Evolutionary conservation across 352 stramenopile genomes (phyloP), one percentile per base, ranked within the genome.

Genomic region (Thraustochytrium striatum): DNA sequence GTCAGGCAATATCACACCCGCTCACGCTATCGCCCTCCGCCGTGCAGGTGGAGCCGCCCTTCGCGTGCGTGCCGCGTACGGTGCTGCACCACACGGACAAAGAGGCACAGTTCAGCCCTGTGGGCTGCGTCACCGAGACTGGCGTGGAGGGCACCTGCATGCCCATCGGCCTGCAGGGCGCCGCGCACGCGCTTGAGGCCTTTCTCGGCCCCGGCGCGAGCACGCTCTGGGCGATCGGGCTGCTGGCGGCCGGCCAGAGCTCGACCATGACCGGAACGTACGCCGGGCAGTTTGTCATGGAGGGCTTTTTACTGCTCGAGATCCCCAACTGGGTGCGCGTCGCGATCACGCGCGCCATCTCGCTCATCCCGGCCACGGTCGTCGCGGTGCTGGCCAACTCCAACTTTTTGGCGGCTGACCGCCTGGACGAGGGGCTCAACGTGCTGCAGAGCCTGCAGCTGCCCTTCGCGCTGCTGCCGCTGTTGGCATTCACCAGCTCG

Each of bases 261-360:
- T 93, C 89, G 38, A 97, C 94, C 30, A 98, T 98, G 89, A 97
- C 94, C 1, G 94, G 93, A 35, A 98, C 94, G 3, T 98, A 97
- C 82, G 94, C 94, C 0, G 94, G 94, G 11, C 94, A 98, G 84
- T 97, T 97, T 69, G 93, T 98, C 35, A 98, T 98, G 93, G 92
- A 97, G 85, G 94, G 94, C 0, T 98, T 98, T 72, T 83, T 98
- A n/a, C 87, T 96, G 58, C 84, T 97, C 33, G 87, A 89, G 39
- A 72, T 98, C 9, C 87, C 92, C 3, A 86, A 92, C 25, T 94
- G 91, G 87, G 85, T 91, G 61, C 86, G 93, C 39, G 89, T 93
- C 5, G 89, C 90, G 2, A 72, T 97, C 2, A 98, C 94, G 2
- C 90, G 94, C 21, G 89, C 93, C 52, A 89, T 98, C 3, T 94